Base-by-base conservation (phyloP, 2,329 filamentous ascomycete genomes). In the Aspergillus fumigatiaffinis region DNA sequence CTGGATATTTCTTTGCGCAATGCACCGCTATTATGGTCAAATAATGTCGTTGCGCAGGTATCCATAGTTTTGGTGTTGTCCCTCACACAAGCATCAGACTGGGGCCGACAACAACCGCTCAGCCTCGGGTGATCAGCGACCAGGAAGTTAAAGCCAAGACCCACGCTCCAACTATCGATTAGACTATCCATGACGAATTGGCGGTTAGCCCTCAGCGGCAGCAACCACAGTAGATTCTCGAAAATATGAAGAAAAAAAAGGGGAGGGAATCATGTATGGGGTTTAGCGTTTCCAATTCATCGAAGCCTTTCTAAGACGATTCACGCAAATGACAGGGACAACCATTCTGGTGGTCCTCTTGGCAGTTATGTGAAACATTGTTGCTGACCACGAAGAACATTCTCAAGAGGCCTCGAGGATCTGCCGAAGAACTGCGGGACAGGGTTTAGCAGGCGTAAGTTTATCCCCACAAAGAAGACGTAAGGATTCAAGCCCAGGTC, bases 121-220 rank as follows among this genome's bases (percentile, higher is more conserved):
- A 67, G 60, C 68, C 64, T 69, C 68, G 67, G 69, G 66, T 66
- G 68, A 70, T 71, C 68, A 63, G 62, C 68, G 60, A 59, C 64
- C 58, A 69, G 66, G 66, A 58, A 66, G 60, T 60, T 59, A 56
- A 50, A 60, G 61, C 64, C 61, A 63, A 65, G 61, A 58, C 58
- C 55, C 56, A 32, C 59, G 58, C 60, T 59, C 59, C 62, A 63
- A 63, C 58, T 63, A 61, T 54, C 50, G 42, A 57, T 44, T 52
- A 38, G 8, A 41, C 44, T 42, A 42, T 35, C 28, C 8, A 29
- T 35, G 42, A 20, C 35, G 17, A 47, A 47, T 56, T 14, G 41
- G 14, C 23, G 21, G 51, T 26, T 25, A 51, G 41, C n/a, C 17
- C n/a, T 26, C 41, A 41, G 35, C 25, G 12, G 8, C n/a, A 20